phyloP scores from a whole-genome alignment of 2,329 filamentous ascomycete genomes.

The Cephalotrichum gorgonifer region DNA sequence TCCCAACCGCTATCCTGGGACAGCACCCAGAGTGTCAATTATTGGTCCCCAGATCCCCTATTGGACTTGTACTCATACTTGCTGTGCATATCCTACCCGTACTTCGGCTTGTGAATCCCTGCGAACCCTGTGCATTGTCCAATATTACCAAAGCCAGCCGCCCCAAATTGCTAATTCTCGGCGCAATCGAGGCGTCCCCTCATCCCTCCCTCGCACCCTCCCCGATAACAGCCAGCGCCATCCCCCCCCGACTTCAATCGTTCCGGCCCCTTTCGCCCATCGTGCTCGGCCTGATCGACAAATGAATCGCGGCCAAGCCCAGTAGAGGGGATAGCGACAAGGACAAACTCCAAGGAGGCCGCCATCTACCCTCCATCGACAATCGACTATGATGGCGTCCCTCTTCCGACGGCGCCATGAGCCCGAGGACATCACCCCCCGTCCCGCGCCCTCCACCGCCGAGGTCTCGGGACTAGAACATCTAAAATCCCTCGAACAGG shows the following conservation, averaged over 20 bases:
- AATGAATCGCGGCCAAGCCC: background rate
- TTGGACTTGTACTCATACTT: background rate
- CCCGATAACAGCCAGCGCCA: background rate
- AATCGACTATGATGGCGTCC: conserved; percentile 9
- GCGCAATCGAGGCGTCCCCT: background rate
- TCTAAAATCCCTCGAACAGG: conserved; percentile 38
- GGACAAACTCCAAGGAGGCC: background rate
- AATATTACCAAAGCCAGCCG: background rate
- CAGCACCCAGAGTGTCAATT: background rate
- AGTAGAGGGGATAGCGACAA: background rate
- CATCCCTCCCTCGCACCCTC: background rate
- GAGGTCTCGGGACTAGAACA: conserved; percentile 29
- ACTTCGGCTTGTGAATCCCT: too few relatives aligned
- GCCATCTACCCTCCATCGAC: too few relatives aligned
- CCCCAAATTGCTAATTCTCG: background rate
- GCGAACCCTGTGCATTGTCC: background rate
- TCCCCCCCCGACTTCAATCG: background rate
- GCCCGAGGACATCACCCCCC: conserved; percentile 32
- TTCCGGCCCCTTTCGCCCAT: background rate
- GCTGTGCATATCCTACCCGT: too few relatives aligned
- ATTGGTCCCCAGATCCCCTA: background rate
- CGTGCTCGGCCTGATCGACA: background rate
- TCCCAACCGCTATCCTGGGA: background rate
- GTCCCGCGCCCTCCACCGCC: conserved; percentile 24
- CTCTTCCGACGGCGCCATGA: conserved; percentile 35